Base-by-base conservation (phyloP, 2,329 filamentous ascomycete genomes). In the Westerdykella ornata region DNA sequence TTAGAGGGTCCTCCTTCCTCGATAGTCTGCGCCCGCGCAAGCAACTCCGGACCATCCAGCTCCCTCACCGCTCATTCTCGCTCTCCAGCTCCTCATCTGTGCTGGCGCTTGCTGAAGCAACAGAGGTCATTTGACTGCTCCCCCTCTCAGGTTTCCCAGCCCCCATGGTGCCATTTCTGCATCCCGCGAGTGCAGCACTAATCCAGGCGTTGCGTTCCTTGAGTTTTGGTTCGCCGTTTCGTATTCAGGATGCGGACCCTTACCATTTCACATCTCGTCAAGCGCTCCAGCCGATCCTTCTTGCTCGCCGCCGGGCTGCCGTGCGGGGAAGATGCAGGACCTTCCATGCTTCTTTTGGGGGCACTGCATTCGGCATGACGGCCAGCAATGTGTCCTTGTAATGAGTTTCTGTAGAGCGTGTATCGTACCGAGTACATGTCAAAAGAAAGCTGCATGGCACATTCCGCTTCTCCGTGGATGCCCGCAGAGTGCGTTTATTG, bases 241-340 rank as follows among this genome's bases (percentile, higher is more conserved):
- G 54, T 57, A 49, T 49, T 46, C 50, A 45, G 36, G 22, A 33
- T 31, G 13, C 19, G 15, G 20, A 53, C 45, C 48, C 48, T 47
- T 49, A 47, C 46, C 44, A 15, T 7, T 35, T 43, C 46, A 49
- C 42, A 53, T 47, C 37, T 49, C 42, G 44, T 41, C 39, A 64
- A 56, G 53, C 60, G 60, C 61, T 52, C 35, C 52, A 59, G 48
- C 60, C 59, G 56, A 50, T 47, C 47, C 36, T 45, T 44, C 42
- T 41, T 18, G 43, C 19, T 31, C 32, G 39, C 45, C 22, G 46
- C 37, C 22, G 22, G 36, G 34, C 40, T 45, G 40, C 41, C 34
- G 52, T 59, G 59, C 51, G 59, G 55, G 57, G 55, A 53, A 51
- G 31, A 13, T 39, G 37, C 35, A 43, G 39, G 32, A 38, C 38